Evolutionary conservation across 805 yeast species (phyloP).

Genomic region (Candida mattraensis): DNA sequence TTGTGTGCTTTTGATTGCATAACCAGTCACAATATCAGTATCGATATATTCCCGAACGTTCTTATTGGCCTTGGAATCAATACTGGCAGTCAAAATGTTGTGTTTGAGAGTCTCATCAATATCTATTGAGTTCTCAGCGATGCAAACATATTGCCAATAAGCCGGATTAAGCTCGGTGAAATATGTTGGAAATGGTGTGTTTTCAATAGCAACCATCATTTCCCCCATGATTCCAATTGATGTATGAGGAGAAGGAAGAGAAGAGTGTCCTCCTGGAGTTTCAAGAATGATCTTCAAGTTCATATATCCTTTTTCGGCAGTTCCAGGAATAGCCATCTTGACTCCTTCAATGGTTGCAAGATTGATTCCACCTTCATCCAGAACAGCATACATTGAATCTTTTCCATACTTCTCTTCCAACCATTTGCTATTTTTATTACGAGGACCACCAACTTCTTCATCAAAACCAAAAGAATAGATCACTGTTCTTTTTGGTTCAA

Average conservation of each 20-base stretch:
- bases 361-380: conserved; percentile 44
- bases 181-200: conserved; percentile 36
- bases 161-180: conserved; percentile 45
- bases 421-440: conserved; percentile 37
- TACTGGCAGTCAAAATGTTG: conserved; percentile 40
- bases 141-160: conserved; percentile 43
- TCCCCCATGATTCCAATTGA: conserved; percentile 47
- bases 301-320: conserved; percentile 50
- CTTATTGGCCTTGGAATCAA: conserved; percentile 38
- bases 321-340: conserved; percentile 44
- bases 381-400: conserved; percentile 42
- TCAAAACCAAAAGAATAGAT: conserved; percentile 51
- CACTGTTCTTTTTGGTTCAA: conserved; percentile 44
- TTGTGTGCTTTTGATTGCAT: conserved; percentile 45
- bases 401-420: conserved; percentile 40
- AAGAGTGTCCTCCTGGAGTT: conserved; percentile 53
- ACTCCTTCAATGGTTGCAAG: conserved; percentile 39
- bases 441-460: conserved; percentile 45
- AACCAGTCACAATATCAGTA: conserved; percentile 31
- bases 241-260: conserved; percentile 50
- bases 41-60: conserved; percentile 37
- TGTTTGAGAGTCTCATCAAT: conserved; percentile 35
- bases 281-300: conserved; percentile 41
- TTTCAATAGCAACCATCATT: conserved; percentile 41
- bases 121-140: conserved; percentile 42